Evolutionary conservation across 805 yeast species (phyloP).

Genomic region (Candida vartiovaarae): DNA sequence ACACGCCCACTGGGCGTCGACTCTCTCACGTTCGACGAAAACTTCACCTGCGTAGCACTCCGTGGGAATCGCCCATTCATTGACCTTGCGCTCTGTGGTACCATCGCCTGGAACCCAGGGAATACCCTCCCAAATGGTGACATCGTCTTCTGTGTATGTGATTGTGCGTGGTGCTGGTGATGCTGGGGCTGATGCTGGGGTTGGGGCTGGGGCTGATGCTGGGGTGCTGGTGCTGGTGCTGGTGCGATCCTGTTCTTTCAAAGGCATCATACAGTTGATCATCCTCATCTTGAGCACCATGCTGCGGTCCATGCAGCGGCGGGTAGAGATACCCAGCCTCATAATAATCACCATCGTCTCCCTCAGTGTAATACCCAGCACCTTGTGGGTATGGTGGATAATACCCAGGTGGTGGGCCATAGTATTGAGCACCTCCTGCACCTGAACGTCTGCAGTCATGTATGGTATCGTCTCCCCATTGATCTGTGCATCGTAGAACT

Average conservation of each 20-base stretch:
- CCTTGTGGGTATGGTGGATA: slow-evolving; percentile 6
- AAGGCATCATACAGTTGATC: slow-evolving; percentile 9
- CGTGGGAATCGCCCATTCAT: slow-evolving; percentile 4
- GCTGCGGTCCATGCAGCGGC: too few relatives aligned
- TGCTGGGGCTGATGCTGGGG: too few relatives aligned
- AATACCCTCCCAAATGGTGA: slow-evolving; percentile 22
- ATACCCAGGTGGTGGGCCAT: neutral
- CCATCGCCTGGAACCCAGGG: slow-evolving; percentile 24
- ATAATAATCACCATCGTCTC: too few relatives aligned
- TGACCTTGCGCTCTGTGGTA: slow-evolving; percentile 14
- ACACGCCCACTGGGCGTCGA: slow-evolving; percentile 1
- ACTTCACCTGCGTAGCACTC: slow-evolving; percentile 3
- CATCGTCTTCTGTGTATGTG: slow-evolving; percentile 1
- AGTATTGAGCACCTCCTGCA: too few relatives aligned
- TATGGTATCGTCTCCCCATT: slow-evolving; percentile 8
- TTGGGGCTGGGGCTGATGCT: too few relatives aligned
- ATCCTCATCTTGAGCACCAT: slow-evolving; percentile 6
- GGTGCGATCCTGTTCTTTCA: neutral
- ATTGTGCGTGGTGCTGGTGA: too few relatives aligned
- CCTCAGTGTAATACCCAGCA: too few relatives aligned
- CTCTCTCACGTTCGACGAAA: neutral
- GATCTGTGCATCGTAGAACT: slow-evolving; percentile 19
- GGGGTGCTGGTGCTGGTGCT: too few relatives aligned
- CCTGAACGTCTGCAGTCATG: neutral
- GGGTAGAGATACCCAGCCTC: too few relatives aligned